A percentile compares a stretch with the other conserved stretches of the same genome.
Evolutionary conservation across 2,329 filamentous ascomycete species (phyloP).

Genomic region (Furcasterigmium sp.): DNA sequence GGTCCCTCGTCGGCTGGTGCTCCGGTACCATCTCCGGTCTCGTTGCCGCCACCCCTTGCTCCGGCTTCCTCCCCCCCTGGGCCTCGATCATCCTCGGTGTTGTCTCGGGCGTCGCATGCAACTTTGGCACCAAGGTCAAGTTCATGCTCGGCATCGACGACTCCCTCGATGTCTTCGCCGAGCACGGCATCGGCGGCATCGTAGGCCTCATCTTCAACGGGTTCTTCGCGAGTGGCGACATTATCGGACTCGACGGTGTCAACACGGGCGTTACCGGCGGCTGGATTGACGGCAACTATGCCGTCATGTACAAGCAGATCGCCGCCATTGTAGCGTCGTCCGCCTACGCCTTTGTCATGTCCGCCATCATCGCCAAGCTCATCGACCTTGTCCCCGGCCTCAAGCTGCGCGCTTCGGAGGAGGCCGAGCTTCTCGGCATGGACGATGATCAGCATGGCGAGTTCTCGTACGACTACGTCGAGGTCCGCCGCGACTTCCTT

Average conservation of each 20-base stretch:
- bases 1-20: constrained; percentile 76
- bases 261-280: constrained; percentile 65
- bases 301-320: constrained; percentile 72
- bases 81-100: constrained; percentile 62
- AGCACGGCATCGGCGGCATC: constrained; percentile 65
- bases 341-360: constrained; percentile 68
- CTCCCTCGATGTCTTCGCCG: constrained; percentile 66
- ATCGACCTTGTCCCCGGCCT: constrained; percentile 75
- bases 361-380: constrained; percentile 65
- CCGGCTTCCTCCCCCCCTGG: constrained; percentile 64
- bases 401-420: constrained; percentile 72
- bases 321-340: constrained; percentile 66
- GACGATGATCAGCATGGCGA: constrained; percentile 87
- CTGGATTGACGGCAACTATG: constrained; percentile 71
- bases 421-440: constrained; percentile 82
- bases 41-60: constrained; percentile 64
- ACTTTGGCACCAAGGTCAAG: constrained; percentile 65
- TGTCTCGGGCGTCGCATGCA: constrained; percentile 60
- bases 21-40: constrained; percentile 67
- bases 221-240: constrained; percentile 63
- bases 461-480: constrained; percentile 87
- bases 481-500: constrained; percentile 82
- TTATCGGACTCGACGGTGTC: constrained; percentile 72
- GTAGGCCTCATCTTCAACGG: constrained; percentile 69
- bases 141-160: constrained; percentile 62